Conservation (phyloP, 176 grass and related monocot genomes). For the Phoenix roebelenii region DNA sequence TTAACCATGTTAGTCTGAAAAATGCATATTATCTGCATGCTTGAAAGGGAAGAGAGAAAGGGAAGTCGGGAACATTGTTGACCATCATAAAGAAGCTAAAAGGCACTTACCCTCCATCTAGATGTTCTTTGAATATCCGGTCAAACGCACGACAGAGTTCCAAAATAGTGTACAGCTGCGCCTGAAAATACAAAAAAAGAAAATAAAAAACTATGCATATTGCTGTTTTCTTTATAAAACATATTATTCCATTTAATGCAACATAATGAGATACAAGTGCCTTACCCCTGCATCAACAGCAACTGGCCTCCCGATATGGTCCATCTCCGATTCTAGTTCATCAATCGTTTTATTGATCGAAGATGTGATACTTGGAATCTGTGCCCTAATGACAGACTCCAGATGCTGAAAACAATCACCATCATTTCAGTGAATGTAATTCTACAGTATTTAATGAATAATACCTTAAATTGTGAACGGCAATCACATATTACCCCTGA, state of each 20-base stretch:
- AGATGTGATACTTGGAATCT: constrained; percentile 59
- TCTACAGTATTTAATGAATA: too few species aligned
- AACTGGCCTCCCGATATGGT: constrained; percentile 43
- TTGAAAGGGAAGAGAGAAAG: too few species aligned
- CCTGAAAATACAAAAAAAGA: constrained; percentile 30
- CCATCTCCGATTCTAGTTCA: constrained; percentile 66
- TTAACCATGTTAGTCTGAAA: too few species aligned
- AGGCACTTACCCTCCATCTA: constrained; percentile 53
- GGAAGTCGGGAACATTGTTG: too few species aligned
- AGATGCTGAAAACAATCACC: constrained; percentile 34
- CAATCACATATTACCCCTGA: constrained; percentile 35
- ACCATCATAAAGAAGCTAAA: neutral
- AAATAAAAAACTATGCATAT: neutral
- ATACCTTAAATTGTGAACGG: too few species aligned
- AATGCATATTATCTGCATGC: too few species aligned
- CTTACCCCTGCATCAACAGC: constrained; percentile 64
- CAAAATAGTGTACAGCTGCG: constrained; percentile 63
- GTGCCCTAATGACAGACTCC: constrained; percentile 65
- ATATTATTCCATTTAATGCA: neutral
- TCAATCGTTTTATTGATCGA: constrained; percentile 65
- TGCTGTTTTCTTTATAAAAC: too few species aligned
- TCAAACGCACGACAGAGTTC: constrained; percentile 66
- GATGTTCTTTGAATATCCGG: constrained; percentile 72
- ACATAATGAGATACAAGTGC: constrained; percentile 10
- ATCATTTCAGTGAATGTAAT: too few species aligned